These are phyloP conservation scores for Sporodiniella umbellata DNA, from an alignment of 371 early-diverging fungal species.

Conservation along the genomic window DNA sequence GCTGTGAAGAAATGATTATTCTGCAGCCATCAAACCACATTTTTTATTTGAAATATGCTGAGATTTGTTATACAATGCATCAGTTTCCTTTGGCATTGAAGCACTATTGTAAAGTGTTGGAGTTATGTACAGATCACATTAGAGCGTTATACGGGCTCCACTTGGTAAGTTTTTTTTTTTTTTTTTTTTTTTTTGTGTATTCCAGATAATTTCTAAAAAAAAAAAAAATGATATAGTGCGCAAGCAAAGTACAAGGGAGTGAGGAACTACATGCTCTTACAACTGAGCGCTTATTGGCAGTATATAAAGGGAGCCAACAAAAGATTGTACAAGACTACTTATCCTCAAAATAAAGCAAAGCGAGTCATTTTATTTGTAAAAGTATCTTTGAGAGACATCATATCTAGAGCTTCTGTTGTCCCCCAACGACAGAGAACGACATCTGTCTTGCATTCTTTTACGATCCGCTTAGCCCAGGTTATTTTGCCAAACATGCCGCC, in stretches of 20 bases:
- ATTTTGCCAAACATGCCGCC: conserved; percentile 47
- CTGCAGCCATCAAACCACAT: conserved; percentile 82
- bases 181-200: no score
- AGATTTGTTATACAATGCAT: conserved; percentile 71
- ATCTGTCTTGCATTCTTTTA: conserved; percentile 18
- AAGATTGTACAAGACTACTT: conserved; percentile 32
- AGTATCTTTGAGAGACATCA: conserved; percentile 15
- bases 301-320: conserved; percentile 23
- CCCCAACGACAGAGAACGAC: conserved; percentile 31
- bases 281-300: conserved; percentile 61
- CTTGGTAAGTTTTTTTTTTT: conserved; percentile 47
- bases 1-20: conserved; percentile 85
- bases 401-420: conserved; percentile 19
- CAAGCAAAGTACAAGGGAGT: conserved; percentile 14
- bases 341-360: conserved; percentile 11
- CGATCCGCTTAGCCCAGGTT: conserved; percentile 37
- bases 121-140: conserved; percentile 70
- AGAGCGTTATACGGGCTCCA: conserved; percentile 77
- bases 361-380: conserved; percentile 1
- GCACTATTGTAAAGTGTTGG: conserved; percentile 72
- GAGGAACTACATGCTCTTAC: conserved; percentile 56
- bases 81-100: conserved; percentile 62
- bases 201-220: no score
- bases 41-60: conserved; percentile 85
- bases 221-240: conserved; percentile 41